Percentiles rank a stretch among this genome's conserved stretches.
Evolutionary conservation across 768 basidiomycete genomes (phyloP).

Genomic region (Trametes gibbosa): DNA sequence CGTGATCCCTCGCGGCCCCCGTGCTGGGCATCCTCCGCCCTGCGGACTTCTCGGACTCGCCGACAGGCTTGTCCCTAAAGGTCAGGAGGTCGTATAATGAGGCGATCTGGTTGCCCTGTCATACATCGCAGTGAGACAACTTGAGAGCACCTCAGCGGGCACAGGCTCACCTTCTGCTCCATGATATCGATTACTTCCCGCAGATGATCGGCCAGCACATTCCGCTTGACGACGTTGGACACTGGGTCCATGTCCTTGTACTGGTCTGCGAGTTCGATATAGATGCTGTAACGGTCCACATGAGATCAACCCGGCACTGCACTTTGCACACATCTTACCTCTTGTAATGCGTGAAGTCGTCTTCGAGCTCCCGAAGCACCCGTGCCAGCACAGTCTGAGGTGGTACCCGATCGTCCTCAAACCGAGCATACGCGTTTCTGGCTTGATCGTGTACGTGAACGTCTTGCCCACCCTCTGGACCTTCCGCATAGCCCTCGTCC

Average conservation of each 20-base stretch:
- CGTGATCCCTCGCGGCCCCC: not conserved
- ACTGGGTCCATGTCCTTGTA: constrained; percentile 88
- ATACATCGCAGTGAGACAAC: not conserved
- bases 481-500: constrained; percentile 50
- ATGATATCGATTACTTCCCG: constrained; percentile 89
- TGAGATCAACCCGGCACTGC: too few species aligned
- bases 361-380: constrained; percentile 86
- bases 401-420: constrained; percentile 47
- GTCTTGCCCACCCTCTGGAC: constrained; percentile 42
- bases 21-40: not conserved
- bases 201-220: constrained; percentile 84
- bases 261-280: constrained; percentile 86
- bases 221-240: constrained; percentile 76
- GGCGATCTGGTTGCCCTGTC: constrained; percentile 91
- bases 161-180: constrained; percentile 74
- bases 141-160: not conserved
- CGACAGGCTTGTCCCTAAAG: constrained; percentile 63
- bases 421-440: not conserved
- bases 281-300: constrained; percentile 55
- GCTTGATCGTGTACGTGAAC: constrained; percentile 15
- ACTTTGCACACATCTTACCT: constrained; percentile 49
- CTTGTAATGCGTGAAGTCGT: constrained; percentile 94
- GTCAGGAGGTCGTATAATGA: constrained; percentile 79
- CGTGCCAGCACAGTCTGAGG: constrained; percentile 85
- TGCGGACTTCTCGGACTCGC: constrained; percentile 3